Evolutionary conservation across 1,284 basidiomycete species (phyloP).

Genomic region (Trametes versicolor): DNA sequence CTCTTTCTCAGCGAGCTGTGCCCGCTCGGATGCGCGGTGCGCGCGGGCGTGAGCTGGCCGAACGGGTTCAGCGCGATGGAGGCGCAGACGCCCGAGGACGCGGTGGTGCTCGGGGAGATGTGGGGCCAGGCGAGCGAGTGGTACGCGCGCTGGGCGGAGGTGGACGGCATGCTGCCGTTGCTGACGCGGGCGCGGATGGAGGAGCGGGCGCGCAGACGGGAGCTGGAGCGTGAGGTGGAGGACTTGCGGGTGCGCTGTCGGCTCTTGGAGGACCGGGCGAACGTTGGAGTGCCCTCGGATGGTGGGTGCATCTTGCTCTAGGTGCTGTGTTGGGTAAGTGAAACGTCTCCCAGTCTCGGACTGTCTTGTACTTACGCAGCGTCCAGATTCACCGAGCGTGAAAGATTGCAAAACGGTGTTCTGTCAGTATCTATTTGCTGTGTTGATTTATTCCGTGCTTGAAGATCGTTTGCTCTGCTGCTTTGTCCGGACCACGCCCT

Average conservation of each 20-base stretch:
- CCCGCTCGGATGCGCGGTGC: conserved; percentile 52
- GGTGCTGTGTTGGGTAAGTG: not conserved
- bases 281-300: conserved; percentile 32
- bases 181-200: conserved; percentile 57
- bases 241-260: conserved; percentile 59
- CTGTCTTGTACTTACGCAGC: not conserved
- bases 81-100: conserved; percentile 24
- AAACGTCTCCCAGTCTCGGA: not conserved
- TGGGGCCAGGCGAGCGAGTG: conserved; percentile 42
- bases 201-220: conserved; percentile 53
- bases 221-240: conserved; percentile 59
- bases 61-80: conserved; percentile 33
- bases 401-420: too few species aligned
- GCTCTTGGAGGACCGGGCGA: conserved; percentile 52
- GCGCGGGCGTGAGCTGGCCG: conserved; percentile 47
- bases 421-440: too few species aligned
- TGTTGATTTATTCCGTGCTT: too few species aligned
- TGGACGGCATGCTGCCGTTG: conserved; percentile 56
- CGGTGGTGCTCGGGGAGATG: conserved; percentile 29
- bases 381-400: too few species aligned
- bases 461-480: too few species aligned
- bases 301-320: conserved; percentile 40
- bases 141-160: conserved; percentile 55
- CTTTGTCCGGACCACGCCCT: too few species aligned
- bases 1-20: conserved; percentile 63